phyloP scores from a whole-genome alignment of 164 flowering plant genomes.

The Saururus chinensis region DNA sequence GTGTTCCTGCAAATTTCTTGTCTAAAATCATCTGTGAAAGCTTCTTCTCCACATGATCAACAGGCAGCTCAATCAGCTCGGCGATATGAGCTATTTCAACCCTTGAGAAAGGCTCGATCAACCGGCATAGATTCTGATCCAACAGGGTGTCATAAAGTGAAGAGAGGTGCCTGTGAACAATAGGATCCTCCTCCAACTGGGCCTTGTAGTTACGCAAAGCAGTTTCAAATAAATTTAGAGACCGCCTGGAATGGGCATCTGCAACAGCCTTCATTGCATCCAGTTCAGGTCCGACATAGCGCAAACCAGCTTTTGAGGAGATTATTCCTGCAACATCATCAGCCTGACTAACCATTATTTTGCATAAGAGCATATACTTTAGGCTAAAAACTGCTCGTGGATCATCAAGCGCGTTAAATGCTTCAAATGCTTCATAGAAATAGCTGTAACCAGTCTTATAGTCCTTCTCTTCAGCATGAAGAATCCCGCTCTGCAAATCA shows the following conservation, averaged over 20 bases:
- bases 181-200: slow-evolving; percentile 22
- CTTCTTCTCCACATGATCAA: slow-evolving; percentile 13
- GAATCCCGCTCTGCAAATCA: slow-evolving; percentile 57
- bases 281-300: slow-evolving; percentile 14
- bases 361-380: slow-evolving; percentile 39
- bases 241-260: slow-evolving; percentile 35
- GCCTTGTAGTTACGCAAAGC: slow-evolving; percentile 14
- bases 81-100: slow-evolving; percentile 53
- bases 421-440: slow-evolving; percentile 63
- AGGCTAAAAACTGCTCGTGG: slow-evolving; percentile 3
- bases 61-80: slow-evolving; percentile 44
- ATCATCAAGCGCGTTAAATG: slow-evolving; percentile 56
- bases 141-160: slow-evolving; percentile 46
- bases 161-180: slow-evolving; percentile 23
- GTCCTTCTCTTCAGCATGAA: slow-evolving; percentile 62
- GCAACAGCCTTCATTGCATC: slow-evolving; percentile 23
- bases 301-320: slow-evolving; percentile 20
- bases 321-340: slow-evolving; percentile 12
- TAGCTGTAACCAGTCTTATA: slow-evolving; percentile 62
- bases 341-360: slow-evolving; percentile 43
- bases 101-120: slow-evolving; percentile 56
- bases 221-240: slow-evolving; percentile 43
- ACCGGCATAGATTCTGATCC: slow-evolving; percentile 55
- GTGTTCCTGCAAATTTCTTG: slow-evolving; percentile 32
- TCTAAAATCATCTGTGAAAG: slow-evolving; percentile 20